phyloP scores from a whole-genome alignment of 306 rosid genomes.

The Prunus padus region DNA sequence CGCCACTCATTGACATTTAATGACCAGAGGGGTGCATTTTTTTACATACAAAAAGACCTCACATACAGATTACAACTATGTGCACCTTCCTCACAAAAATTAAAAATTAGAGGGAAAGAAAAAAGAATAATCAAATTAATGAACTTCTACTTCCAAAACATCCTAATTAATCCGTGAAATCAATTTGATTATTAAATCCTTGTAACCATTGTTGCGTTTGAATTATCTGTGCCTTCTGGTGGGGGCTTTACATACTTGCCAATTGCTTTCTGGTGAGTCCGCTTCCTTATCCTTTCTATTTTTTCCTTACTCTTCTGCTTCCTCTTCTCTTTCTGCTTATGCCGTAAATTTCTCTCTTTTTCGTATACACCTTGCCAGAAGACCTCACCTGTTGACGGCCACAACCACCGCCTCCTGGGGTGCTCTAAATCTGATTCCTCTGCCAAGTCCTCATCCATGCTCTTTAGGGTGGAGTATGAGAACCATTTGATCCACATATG shows the following conservation, averaged over 20 bases:
- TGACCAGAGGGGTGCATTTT: slow-evolving; percentile 42
- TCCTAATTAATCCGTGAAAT: slow-evolving; percentile 19
- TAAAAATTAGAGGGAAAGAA: slow-evolving; percentile 25
- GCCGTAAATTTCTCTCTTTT: slow-evolving; percentile 65
- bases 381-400: slow-evolving; percentile 97
- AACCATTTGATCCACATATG: slow-evolving; percentile 90
- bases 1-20: slow-evolving; percentile 33
- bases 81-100: slow-evolving; percentile 38
- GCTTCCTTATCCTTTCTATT: slow-evolving; percentile 57
- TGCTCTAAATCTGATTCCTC: slow-evolving; percentile 69
- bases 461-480: slow-evolving; percentile 62
- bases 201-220: slow-evolving; percentile 46
- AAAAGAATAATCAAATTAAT: slow-evolving; percentile 43
- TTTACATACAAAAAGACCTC: slow-evolving; percentile 35
- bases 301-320: slow-evolving; percentile 81
- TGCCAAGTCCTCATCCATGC: slow-evolving; percentile 94
- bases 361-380: slow-evolving; percentile 84
- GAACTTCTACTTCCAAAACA: slow-evolving; percentile 24
- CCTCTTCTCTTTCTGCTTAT: slow-evolving; percentile 71
- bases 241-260: slow-evolving; percentile 92
- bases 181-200: slow-evolving; percentile 19
- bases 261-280: slow-evolving; percentile 75
- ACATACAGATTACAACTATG: slow-evolving; percentile 25
- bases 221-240: slow-evolving; percentile 52
- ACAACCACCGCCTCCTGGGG: slow-evolving; percentile 65